Percentiles rank a stretch among this genome's conserved stretches.
Evolutionary conservation across 1,284 basidiomycete genomes (phyloP).

Genomic region (Thecaphora thlaspeos): DNA sequence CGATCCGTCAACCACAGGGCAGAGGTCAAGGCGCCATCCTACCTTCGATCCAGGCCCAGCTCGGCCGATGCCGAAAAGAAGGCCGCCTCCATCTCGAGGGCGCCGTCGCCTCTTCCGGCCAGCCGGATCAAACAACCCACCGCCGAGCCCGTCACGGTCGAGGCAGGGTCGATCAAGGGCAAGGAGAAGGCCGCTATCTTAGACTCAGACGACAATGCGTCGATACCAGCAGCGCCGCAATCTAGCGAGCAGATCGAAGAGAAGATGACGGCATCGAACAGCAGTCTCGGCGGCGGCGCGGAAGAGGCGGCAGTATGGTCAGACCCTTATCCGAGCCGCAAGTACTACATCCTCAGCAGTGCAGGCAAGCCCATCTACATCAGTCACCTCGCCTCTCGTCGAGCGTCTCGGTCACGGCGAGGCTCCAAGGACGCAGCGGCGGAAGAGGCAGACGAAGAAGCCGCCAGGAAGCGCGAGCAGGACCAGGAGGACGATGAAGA

Average conservation of each 20-base stretch:
- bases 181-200: background rate
- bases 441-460: slow-evolving; percentile 45
- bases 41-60: too few relatives aligned
- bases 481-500: slow-evolving; percentile 55
- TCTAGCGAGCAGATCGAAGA: background rate
- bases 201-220: background rate
- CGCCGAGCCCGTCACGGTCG: background rate
- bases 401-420: slow-evolving; percentile 6
- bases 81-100: too few relatives aligned
- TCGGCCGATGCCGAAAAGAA: too few relatives aligned
- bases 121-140: too few relatives aligned
- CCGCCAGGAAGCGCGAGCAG: slow-evolving; percentile 60
- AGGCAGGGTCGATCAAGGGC: background rate
- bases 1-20: background rate
- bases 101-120: too few relatives aligned
- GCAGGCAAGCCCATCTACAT: slow-evolving; percentile 51
- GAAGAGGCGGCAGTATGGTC: too few relatives aligned
- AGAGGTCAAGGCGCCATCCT: background rate
- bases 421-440: slow-evolving; percentile 2
- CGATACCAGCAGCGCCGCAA: too few relatives aligned
- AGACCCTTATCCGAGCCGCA: slow-evolving; percentile 26
- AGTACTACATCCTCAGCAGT: slow-evolving; percentile 44
- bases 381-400: slow-evolving; percentile 20
- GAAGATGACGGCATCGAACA: background rate
- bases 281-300: background rate